phyloP scores from a whole-genome alignment of 495 filamentous ascomycete species.

The Annulohypoxylon stygium region DNA sequence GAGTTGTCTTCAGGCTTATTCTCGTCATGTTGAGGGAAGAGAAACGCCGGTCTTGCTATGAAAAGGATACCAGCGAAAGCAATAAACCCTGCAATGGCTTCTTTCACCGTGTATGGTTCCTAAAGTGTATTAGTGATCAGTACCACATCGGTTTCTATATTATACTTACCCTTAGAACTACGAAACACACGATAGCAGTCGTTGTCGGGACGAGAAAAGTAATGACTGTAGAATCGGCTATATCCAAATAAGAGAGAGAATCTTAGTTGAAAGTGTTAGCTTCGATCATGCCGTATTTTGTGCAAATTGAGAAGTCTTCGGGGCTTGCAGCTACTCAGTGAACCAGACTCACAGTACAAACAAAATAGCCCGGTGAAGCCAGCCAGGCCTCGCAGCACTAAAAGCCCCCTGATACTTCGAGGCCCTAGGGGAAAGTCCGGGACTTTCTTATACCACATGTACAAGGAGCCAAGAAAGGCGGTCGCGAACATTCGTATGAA shows the following conservation, averaged over 20 bases:
- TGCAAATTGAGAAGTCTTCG: not conserved
- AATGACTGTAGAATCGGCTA: constrained; percentile 85
- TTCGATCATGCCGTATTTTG: not conserved
- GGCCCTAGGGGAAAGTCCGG: constrained; percentile 78
- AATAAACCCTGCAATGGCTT: constrained; percentile 75
- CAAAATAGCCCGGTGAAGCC: constrained; percentile 84
- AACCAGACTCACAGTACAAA: constrained; percentile 69
- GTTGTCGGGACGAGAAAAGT: constrained; percentile 84
- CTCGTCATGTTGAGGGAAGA: constrained; percentile 53
- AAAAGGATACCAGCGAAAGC: constrained; percentile 80
- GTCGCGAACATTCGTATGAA: constrained; percentile 86
- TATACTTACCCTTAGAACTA: constrained; percentile 58
- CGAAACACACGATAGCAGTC: constrained; percentile 77
- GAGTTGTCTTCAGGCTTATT: not conserved
- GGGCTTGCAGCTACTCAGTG: not conserved
- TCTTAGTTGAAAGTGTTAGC: constrained; percentile 55
- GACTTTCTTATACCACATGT: constrained; percentile 78
- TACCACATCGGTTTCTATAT: constrained; percentile 25
- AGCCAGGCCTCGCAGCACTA: constrained; percentile 72
- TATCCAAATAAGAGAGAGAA: constrained; percentile 80
- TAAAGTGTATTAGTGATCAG: constrained; percentile 28
- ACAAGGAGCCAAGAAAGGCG: constrained; percentile 70
- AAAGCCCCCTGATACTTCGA: constrained; percentile 68
- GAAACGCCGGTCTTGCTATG: constrained; percentile 76
- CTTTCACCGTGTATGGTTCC: constrained; percentile 76